A percentile compares a stretch with the other conserved stretches of the same genome.
Evolutionary conservation across 2,329 filamentous ascomycete species (phyloP).

Genomic region (Penicillium sp.): DNA sequence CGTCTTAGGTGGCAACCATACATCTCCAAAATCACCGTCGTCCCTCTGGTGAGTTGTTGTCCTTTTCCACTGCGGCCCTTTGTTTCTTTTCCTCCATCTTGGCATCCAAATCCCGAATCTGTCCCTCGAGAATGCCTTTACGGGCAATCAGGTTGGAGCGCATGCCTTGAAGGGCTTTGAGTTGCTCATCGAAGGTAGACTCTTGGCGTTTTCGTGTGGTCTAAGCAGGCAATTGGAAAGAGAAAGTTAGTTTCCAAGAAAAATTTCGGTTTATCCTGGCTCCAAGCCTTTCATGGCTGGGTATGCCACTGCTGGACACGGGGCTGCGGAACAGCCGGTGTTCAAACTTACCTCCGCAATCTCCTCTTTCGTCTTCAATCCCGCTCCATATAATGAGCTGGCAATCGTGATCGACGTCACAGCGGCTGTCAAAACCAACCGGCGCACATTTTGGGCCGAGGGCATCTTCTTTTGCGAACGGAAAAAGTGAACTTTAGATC

Average conservation of each 20-base stretch:
- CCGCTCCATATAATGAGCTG: conserved; percentile 63
- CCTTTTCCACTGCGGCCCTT: conserved; percentile 37
- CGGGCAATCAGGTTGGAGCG: conserved; percentile 56
- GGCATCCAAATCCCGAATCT: conserved; percentile 56
- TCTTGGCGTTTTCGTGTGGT: conserved; percentile 52
- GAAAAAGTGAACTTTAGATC: neutral
- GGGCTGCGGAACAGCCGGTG: neutral
- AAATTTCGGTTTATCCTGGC: neutral
- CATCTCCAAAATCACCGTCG: conserved; percentile 12
- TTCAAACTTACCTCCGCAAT: conserved; percentile 52
- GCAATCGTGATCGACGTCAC: conserved; percentile 61
- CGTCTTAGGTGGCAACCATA: neutral
- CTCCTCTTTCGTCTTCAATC: conserved; percentile 59
- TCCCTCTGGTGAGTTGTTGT: conserved; percentile 32
- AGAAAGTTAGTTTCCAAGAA: neutral
- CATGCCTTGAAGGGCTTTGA: conserved; percentile 57
- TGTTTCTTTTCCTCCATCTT: conserved; percentile 46
- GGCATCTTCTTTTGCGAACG: conserved; percentile 25
- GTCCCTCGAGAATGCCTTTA: conserved; percentile 59
- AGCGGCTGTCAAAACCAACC: conserved; percentile 58
- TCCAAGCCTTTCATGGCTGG: neutral
- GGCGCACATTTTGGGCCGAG: conserved; percentile 47
- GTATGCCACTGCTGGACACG: neutral
- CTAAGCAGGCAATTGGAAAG: conserved; percentile 34
- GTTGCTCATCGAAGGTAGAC: conserved; percentile 57